These are phyloP conservation scores for Tubosaeta sp. DNA, from an alignment of 768 basidiomycete species.

Conservation along the genomic window DNA sequence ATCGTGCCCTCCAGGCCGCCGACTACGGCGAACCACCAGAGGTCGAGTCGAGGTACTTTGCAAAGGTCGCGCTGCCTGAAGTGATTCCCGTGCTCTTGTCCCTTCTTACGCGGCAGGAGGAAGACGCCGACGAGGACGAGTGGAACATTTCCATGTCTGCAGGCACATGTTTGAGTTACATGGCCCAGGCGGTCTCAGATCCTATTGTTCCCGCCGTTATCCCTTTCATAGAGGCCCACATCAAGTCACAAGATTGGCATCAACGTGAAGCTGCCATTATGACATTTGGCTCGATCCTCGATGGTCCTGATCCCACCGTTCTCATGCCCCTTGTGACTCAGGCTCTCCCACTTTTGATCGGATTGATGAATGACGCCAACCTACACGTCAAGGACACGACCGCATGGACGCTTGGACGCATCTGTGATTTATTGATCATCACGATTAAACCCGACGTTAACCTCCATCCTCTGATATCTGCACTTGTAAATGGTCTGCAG, in stretches of 20 bases:
- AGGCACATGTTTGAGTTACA: slow-evolving; percentile 82
- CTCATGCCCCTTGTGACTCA: slow-evolving; percentile 90
- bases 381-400: slow-evolving; percentile 92
- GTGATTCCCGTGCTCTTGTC: slow-evolving; percentile 89
- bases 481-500: slow-evolving; percentile 74
- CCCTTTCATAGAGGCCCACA: slow-evolving; percentile 96
- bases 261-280: slow-evolving; percentile 95
- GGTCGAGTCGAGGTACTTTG: slow-evolving; percentile 84
- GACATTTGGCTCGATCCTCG: slow-evolving; percentile 97
- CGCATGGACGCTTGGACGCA: slow-evolving; percentile 95
- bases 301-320: slow-evolving; percentile 87
- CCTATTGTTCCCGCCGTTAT: slow-evolving; percentile 89
- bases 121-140: slow-evolving; percentile 97
- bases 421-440: slow-evolving; percentile 83
- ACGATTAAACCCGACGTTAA: slow-evolving; percentile 89
- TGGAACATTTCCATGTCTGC: slow-evolving; percentile 99
- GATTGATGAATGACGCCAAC: slow-evolving; percentile 89
- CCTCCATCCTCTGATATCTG: slow-evolving; percentile 76
- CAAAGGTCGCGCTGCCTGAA: slow-evolving; percentile 91
- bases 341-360: slow-evolving; percentile 88
- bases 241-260: slow-evolving; percentile 91
- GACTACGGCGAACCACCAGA: slow-evolving; percentile 88
- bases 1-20: slow-evolving; percentile 53
- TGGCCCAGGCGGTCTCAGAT: slow-evolving; percentile 89
- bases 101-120: slow-evolving; percentile 88